Evolutionary conservation across 306 rosid species (phyloP).

Genomic region (Quercus wislizeni): DNA sequence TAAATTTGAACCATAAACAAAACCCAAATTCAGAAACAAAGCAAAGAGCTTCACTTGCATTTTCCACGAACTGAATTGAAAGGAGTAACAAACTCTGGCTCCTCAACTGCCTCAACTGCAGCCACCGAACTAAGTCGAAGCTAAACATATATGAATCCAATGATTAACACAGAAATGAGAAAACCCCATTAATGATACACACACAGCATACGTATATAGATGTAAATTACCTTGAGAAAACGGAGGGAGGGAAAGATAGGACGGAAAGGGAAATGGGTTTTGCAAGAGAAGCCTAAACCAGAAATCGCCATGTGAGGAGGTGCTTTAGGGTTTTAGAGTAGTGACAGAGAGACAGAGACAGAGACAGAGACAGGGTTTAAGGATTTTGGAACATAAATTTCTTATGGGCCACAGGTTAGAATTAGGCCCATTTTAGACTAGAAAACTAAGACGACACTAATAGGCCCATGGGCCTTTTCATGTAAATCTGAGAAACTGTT

Average conservation of each 20-base stretch:
- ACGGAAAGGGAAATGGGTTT: conserved; percentile 35
- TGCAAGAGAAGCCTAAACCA: conserved; percentile 32
- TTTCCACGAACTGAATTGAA: conserved; percentile 19
- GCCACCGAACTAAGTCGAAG: conserved; percentile 37
- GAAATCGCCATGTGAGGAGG: conserved; percentile 40
- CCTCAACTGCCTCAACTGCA: conserved; percentile 39
- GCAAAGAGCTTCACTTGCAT: conserved; percentile 42
- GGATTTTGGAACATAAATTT: conserved; percentile 2
- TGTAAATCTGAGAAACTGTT: too few relatives aligned
- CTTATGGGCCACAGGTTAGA: too few relatives aligned
- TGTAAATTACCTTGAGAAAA: neutral
- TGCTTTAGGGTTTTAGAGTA: too few relatives aligned
- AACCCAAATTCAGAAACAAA: neutral
- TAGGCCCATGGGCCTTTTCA: too few relatives aligned
- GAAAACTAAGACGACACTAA: too few relatives aligned
- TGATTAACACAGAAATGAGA: neutral
- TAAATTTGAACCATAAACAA: neutral
- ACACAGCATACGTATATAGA: neutral
- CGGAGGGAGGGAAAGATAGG: conserved; percentile 29
- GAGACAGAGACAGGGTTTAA: neutral
- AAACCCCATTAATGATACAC: neutral
- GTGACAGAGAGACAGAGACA: too few relatives aligned
- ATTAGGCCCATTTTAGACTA: too few relatives aligned
- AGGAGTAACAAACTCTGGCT: conserved; percentile 15
- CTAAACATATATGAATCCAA: conserved; percentile 25